These are phyloP conservation scores for Penicillium atrosanguineum DNA, from an alignment of 495 filamentous ascomycete species.

Conservation along the genomic window DNA sequence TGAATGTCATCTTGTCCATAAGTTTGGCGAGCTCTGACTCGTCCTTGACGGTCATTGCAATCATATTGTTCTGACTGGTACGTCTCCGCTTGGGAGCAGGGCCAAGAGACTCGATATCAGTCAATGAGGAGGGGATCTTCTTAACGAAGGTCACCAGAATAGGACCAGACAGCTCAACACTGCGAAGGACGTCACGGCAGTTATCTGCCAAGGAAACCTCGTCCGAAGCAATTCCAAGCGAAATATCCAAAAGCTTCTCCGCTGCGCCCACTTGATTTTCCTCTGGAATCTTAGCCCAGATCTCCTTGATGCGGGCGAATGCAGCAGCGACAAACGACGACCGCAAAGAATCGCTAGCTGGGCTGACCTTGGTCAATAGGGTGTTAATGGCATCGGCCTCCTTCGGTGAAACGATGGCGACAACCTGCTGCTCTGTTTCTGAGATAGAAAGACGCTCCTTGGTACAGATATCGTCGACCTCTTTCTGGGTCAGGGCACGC, in stretches of 20 bases:
- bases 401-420: constrained; percentile 61
- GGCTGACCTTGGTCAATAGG: constrained; percentile 51
- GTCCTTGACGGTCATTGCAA: constrained; percentile 41
- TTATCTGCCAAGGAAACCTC: constrained; percentile 42
- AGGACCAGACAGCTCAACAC: constrained; percentile 64
- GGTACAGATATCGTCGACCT: constrained; percentile 44
- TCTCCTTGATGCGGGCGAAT: constrained; percentile 60
- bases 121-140: constrained; percentile 60
- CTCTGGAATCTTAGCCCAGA: constrained; percentile 70
- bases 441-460: constrained; percentile 59
- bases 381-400: constrained; percentile 64
- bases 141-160: constrained; percentile 68
- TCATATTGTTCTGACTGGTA: constrained; percentile 62
- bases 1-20: constrained; percentile 74
- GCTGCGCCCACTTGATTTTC: constrained; percentile 59
- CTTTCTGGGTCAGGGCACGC: constrained; percentile 46
- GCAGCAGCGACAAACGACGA: constrained; percentile 55
- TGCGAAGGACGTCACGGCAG: constrained; percentile 65
- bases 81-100: constrained; percentile 72
- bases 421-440: constrained; percentile 57
- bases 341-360: constrained; percentile 43
- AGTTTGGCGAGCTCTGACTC: constrained; percentile 56
- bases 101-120: constrained; percentile 60
- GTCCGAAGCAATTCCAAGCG: constrained; percentile 27
- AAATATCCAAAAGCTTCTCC: constrained; percentile 57